Evolutionary conservation across 108 stramenopile species (phyloP).

Genomic region (Cyclotella atomus): DNA sequence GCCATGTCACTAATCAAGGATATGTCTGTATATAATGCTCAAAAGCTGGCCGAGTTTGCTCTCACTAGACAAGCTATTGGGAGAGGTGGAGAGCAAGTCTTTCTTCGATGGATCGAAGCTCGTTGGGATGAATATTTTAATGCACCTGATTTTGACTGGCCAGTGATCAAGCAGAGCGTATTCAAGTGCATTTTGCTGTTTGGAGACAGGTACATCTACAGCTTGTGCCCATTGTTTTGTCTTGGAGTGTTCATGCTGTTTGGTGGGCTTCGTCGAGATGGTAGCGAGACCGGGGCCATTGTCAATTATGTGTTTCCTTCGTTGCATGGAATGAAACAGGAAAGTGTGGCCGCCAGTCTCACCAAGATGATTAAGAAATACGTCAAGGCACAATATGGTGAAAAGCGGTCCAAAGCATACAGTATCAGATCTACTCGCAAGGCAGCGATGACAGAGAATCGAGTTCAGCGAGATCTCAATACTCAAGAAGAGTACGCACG

Average conservation of each 20-base stretch:
- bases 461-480: background rate
- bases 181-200: slow-evolving; percentile 8
- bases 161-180: slow-evolving; percentile 5
- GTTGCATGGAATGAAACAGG: background rate
- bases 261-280: slow-evolving; percentile 14
- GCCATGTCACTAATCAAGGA: background rate
- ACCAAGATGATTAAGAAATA: background rate
- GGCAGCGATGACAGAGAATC: slow-evolving; percentile 12
- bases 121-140: slow-evolving; percentile 10
- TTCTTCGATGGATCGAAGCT: slow-evolving; percentile 1
- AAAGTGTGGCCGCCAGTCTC: slow-evolving; percentile 6
- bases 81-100: slow-evolving; percentile 20
- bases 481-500: slow-evolving; percentile 18
- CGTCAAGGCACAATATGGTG: background rate
- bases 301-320: slow-evolving; percentile 4
- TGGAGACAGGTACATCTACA: background rate
- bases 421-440: background rate
- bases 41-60: background rate
- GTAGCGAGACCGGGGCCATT: background rate
- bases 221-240: slow-evolving; percentile 19
- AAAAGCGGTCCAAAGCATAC: background rate
- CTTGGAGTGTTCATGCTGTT: slow-evolving; percentile 12
- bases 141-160: slow-evolving; percentile 17
- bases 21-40: background rate
- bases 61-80: background rate